phyloP scores from a whole-genome alignment of 2,329 filamentous ascomycete species.

The Claviceps capensis region DNA sequence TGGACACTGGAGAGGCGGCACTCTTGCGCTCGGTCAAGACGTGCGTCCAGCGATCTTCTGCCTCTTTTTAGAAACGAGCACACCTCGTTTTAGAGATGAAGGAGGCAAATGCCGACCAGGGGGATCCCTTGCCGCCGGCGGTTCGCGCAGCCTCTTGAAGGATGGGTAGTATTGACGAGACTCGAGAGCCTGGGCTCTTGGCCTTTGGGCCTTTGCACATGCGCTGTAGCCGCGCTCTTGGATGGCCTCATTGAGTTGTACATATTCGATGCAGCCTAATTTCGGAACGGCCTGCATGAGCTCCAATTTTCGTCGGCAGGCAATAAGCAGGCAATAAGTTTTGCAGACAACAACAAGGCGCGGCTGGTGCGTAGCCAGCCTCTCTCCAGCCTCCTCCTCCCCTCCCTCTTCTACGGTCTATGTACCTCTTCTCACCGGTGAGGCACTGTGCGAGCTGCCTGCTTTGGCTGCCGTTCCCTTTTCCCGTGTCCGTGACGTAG shows the following conservation, averaged over 20 bases:
- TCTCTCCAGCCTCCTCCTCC: neutral
- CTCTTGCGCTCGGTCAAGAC: slow-evolving; percentile 3
- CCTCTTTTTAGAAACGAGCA: neutral
- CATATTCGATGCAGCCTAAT: neutral
- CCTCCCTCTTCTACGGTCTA: too few species aligned
- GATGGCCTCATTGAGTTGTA: too few species aligned
- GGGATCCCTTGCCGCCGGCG: too few species aligned
- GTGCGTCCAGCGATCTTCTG: neutral
- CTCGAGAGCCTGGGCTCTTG: neutral
- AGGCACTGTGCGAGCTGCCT: neutral
- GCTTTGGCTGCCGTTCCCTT: neutral
- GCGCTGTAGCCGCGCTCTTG: neutral
- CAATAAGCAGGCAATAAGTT: too few species aligned
- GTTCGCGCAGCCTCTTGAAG: too few species aligned
- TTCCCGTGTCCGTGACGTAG: neutral
- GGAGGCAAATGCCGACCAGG: too few species aligned
- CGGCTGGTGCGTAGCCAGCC: neutral
- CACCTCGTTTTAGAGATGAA: too few species aligned
- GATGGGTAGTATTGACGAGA: neutral
- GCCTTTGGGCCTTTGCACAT: neutral
- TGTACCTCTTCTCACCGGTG: neutral
- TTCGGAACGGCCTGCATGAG: neutral
- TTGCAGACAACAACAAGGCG: too few species aligned
- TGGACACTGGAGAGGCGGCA: neutral
- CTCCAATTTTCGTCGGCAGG: too few species aligned